Conservation (phyloP, 2,329 filamentous ascomycete species). For the Plenodomus biglobosus region DNA sequence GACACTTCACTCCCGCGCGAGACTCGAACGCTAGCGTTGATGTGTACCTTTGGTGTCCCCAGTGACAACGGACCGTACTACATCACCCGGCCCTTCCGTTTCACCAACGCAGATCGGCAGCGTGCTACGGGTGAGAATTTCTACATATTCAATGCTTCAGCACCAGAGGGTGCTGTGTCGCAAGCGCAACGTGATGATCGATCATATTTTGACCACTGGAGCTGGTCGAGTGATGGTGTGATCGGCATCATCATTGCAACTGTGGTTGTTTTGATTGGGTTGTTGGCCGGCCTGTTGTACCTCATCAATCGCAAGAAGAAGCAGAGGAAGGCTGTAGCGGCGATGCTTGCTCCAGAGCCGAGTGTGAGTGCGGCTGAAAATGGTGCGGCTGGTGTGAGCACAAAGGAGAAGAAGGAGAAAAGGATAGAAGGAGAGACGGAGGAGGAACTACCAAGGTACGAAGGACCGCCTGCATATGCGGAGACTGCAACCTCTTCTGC, state of each 20-base stretch:
- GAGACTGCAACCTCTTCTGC: neutral
- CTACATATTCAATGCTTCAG: constrained; percentile 1
- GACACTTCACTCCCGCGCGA: neutral
- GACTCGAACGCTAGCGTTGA: neutral
- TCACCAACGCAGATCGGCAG: neutral
- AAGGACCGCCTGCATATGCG: neutral
- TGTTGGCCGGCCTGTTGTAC: neutral
- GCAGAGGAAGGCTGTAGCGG: neutral
- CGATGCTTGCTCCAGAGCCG: neutral
- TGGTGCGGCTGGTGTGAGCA: neutral
- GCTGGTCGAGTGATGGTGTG: neutral
- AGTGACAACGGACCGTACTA: neutral
- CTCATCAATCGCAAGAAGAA: neutral
- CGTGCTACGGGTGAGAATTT: neutral
- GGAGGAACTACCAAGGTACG: neutral
- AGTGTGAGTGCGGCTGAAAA: neutral
- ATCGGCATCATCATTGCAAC: neutral
- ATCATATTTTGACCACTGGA: neutral
- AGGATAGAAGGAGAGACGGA: neutral
- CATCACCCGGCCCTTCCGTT: neutral
- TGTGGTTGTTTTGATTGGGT: neutral
- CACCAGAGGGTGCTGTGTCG: neutral
- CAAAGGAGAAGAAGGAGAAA: neutral
- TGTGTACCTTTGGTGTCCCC: neutral
- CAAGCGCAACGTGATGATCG: neutral